phyloP scores from a whole-genome alignment of 768 basidiomycete genomes.

The Tephrocybe sp. region DNA sequence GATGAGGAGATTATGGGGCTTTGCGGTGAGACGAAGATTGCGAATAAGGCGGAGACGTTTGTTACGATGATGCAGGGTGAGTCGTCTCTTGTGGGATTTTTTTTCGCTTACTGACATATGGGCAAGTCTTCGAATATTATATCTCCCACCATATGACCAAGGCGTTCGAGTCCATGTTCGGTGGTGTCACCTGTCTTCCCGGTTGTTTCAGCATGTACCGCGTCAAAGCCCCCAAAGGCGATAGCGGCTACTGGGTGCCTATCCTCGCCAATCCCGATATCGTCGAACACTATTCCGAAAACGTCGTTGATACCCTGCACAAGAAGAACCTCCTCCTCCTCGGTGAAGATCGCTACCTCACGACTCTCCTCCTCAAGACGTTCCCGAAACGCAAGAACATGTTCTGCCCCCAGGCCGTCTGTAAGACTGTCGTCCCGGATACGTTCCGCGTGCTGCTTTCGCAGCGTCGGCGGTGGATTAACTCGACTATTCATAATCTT shows the following conservation, averaged over 20 bases:
- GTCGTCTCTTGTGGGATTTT: conserved; percentile 20
- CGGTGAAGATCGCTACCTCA: conserved; percentile 98
- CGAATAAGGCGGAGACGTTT: conserved; percentile 98
- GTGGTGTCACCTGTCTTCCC: conserved; percentile 98
- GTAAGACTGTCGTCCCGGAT: conserved; percentile 98
- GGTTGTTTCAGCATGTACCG: conserved; percentile 99
- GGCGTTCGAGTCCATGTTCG: conserved; percentile 99
- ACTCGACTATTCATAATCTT: conserved; percentile 97
- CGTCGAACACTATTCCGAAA: conserved; percentile 98
- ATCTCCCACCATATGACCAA: conserved; percentile 99
- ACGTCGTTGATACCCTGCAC: conserved; percentile 98
- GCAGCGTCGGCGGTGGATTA: conserved; percentile 99
- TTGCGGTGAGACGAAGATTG: conserved; percentile 99
- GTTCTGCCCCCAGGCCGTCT: conserved; percentile 98
- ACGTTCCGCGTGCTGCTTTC: conserved; percentile 92
- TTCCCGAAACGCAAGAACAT: conserved; percentile 99
- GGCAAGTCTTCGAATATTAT: conserved; percentile 96
- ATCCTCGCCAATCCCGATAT: conserved; percentile 98
- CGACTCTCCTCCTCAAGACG: conserved; percentile 96
- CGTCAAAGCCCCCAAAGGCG: conserved; percentile 98
- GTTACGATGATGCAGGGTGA: conserved; percentile 99
- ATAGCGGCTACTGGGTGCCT: conserved; percentile 96
- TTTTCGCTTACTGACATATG: conserved; percentile 8
- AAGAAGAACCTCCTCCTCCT: conserved; percentile 98
- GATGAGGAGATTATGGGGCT: conserved; percentile 99